phyloP scores from a whole-genome alignment of 2,329 filamentous ascomycete genomes.

The Sporothrix mexicana region DNA sequence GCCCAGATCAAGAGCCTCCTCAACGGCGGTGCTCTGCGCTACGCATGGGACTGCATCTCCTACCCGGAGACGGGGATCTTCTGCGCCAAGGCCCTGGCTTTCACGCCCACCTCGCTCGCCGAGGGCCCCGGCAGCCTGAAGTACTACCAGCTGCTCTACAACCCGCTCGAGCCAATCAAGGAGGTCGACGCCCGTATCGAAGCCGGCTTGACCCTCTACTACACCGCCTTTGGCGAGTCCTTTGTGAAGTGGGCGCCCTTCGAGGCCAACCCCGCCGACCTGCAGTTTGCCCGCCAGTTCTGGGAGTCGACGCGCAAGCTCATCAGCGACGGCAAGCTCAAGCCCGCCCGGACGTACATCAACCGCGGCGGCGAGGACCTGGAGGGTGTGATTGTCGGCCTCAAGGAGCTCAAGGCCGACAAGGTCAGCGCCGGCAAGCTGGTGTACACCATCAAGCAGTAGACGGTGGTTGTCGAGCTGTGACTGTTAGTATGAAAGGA shows the following conservation, averaged over 20 bases:
- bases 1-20: slow-evolving; percentile 40
- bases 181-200: slow-evolving; percentile 54
- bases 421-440: slow-evolving; percentile 50
- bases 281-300: slow-evolving; percentile 46
- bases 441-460: slow-evolving; percentile 43
- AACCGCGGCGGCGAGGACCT: slow-evolving; percentile 43
- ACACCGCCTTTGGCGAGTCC: slow-evolving; percentile 45
- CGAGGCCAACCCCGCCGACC: slow-evolving; percentile 39
- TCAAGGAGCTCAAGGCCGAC: slow-evolving; percentile 43
- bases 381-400: slow-evolving; percentile 44
- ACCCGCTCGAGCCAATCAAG: slow-evolving; percentile 39
- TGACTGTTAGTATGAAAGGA: no score
- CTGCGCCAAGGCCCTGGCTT: slow-evolving; percentile 40
- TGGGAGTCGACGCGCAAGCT: slow-evolving; percentile 44
- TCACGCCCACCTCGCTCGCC: slow-evolving; percentile 14
- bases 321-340: slow-evolving; percentile 46
- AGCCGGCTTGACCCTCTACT: slow-evolving; percentile 41
- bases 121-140: slow-evolving; percentile 20
- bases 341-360: slow-evolving; percentile 41
- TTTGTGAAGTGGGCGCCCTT: slow-evolving; percentile 38
- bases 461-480: not conserved
- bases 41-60: slow-evolving; percentile 49
- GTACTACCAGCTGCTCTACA: slow-evolving; percentile 36
- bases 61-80: slow-evolving; percentile 41
- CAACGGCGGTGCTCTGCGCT: slow-evolving; percentile 39